A percentile compares a stretch with the other conserved stretches of the same genome.
Evolutionary conservation across 345 rosid genomes (phyloP).

Genomic region (Linum usitatissimum): DNA sequence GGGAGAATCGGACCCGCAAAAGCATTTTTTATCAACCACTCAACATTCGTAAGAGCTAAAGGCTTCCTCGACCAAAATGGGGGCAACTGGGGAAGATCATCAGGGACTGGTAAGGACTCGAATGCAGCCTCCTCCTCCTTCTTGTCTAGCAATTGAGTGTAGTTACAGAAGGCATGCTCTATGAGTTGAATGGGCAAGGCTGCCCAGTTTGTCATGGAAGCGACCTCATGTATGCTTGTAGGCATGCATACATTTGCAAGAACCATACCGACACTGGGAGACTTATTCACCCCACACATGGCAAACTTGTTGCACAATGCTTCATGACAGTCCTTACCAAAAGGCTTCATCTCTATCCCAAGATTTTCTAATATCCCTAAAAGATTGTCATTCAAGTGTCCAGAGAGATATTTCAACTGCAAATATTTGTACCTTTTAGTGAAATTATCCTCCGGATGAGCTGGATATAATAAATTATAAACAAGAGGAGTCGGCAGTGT

Average conservation of each 20-base stretch:
- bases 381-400: constrained; percentile 36
- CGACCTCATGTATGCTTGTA: constrained; percentile 43
- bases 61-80: constrained; percentile 67
- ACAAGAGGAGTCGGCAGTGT: constrained; percentile 11
- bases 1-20: constrained; percentile 62
- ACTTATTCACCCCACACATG: constrained; percentile 34
- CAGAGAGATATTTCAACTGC: constrained; percentile 36
- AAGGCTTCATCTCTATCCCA: too few species aligned
- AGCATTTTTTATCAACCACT: constrained; percentile 21
- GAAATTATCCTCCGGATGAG: constrained; percentile 31
- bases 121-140: constrained; percentile 33
- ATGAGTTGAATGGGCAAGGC: constrained; percentile 45
- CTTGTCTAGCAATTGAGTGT: constrained; percentile 36
- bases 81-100: constrained; percentile 46
- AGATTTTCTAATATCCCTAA: constrained; percentile 25
- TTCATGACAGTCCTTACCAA: constrained; percentile 28
- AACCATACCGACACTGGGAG: constrained; percentile 30
- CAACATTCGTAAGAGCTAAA: constrained; percentile 41
- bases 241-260: constrained; percentile 37
- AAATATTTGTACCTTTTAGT: constrained; percentile 35
- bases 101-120: constrained; percentile 52
- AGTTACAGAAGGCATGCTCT: constrained; percentile 48
- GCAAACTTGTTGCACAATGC: constrained; percentile 43
- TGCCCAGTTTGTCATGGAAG: constrained; percentile 47
- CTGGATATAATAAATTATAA: constrained; percentile 30